Evolutionary conservation across 1,284 basidiomycete species (phyloP), one percentile per base, ranked within the genome.

Genomic region (Cutaneotrichosporon dermatis): DNA sequence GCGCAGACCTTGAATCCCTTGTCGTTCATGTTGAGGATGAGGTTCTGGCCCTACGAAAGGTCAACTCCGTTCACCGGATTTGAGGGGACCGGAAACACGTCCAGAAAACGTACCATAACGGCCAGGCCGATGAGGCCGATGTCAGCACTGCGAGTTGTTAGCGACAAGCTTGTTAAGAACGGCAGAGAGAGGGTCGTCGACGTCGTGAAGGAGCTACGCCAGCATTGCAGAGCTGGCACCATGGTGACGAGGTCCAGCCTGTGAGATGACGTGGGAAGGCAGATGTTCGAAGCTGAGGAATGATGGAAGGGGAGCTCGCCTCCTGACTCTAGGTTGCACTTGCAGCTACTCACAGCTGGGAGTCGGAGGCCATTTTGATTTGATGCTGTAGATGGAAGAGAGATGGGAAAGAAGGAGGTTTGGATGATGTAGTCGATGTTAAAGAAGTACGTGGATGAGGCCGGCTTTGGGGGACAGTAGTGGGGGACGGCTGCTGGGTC

Each of bases 1-100:
- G 92, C 93, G 69, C 92, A 88, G 72, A 99, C 96, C 67, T 82
- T 93, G 83, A 93, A 99, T 55, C 96, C 96, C 83, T 99, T 98
- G 85, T 98, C 95, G 79, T 94, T 94, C 90, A 96, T 96, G 84
- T 96, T 96, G 69, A 96, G 83, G 78, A 96, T 94, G 73, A 95
- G 80, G 81, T 96, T 96, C 86, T 95, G 92, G 74, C 92, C 91
- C 90, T 93, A 70, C 6, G 16, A 37, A 35, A 43, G 13, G 45
- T 51, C 59, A 52, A 63, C 25, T 42, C 25, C 25, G 25, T 25
- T 25, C 25, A 25, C 25, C 25, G 25, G 25, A 25, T 25, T 25
- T 25, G 25, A 25, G 25, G 25, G 25, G 25, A 25, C 25, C 25
- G 25, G 25, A 25, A 25, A 25, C 25, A 11, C 40, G 43, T 25